Percentiles rank a stretch among this genome's conserved stretches.
phyloP scores from a whole-genome alignment of 2,329 filamentous ascomycete species.

The Fusarium irregulare region DNA sequence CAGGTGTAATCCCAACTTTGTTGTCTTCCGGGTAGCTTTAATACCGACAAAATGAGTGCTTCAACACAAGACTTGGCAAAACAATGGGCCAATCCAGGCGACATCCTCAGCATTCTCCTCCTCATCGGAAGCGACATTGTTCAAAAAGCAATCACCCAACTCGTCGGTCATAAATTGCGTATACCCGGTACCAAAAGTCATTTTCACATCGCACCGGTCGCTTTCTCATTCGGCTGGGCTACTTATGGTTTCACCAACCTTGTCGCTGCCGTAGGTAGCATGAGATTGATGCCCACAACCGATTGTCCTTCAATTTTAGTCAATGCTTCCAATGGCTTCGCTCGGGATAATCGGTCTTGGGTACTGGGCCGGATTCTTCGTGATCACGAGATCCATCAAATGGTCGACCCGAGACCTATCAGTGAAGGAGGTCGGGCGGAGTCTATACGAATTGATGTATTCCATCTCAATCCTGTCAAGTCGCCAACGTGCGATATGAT shows the following conservation, averaged over 20 bases:
- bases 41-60: background rate
- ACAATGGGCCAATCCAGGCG: background rate
- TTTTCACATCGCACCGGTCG: background rate
- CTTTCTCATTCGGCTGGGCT: background rate
- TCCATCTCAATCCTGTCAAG: background rate
- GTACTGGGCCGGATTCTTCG: background rate
- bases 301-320: background rate
- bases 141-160: background rate
- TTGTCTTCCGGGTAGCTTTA: no score
- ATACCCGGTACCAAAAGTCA: background rate
- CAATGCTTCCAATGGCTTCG: background rate
- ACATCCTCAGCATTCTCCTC: background rate
- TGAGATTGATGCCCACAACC: background rate
- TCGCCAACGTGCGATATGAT: background rate
- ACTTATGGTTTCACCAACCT: background rate
- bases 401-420: background rate
- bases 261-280: background rate
- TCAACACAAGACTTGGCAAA: background rate
- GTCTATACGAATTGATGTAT: background rate
- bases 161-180: background rate
- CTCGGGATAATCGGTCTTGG: background rate
- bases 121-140: background rate
- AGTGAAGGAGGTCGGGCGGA: background rate
- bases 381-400: background rate
- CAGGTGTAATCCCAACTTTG: fast-evolving